Evolutionary conservation across 1,139 yeast genomes (phyloP).

Genomic region (Lodderomyces jiufengensis): DNA sequence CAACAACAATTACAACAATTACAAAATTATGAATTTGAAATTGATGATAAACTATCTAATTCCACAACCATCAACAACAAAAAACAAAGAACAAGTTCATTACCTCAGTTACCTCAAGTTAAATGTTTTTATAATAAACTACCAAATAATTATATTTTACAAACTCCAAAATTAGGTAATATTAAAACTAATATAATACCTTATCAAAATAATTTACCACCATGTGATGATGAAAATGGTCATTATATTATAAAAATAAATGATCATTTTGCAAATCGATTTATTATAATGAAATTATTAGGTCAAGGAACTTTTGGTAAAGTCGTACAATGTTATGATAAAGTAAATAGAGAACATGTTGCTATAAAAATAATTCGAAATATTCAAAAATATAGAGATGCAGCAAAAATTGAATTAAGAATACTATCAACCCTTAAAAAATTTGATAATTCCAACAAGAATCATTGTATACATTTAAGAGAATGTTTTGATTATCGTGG

Average conservation of each 20-base stretch:
- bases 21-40: slow-evolving; percentile 9
- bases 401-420: slow-evolving; percentile 79
- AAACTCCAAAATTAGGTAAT: slow-evolving; percentile 43
- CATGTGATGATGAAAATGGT: slow-evolving; percentile 76
- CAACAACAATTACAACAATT: too few species aligned
- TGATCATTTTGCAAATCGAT: slow-evolving; percentile 63
- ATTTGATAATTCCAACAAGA: slow-evolving; percentile 64
- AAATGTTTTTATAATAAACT: slow-evolving; percentile 41
- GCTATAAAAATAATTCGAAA: slow-evolving; percentile 90
- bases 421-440: slow-evolving; percentile 77
- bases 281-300: slow-evolving; percentile 59
- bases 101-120: slow-evolving; percentile 66
- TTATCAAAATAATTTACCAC: slow-evolving; percentile 37
- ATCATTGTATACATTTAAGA: slow-evolving; percentile 72
- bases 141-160: slow-evolving; percentile 36
- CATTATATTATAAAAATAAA: slow-evolving; percentile 68
- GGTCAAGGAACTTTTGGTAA: slow-evolving; percentile 99
- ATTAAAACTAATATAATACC: slow-evolving; percentile 41
- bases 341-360: slow-evolving; percentile 56
- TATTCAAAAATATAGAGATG: slow-evolving; percentile 76
- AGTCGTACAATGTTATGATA: slow-evolving; percentile 73
- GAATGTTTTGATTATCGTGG: slow-evolving; percentile 93
- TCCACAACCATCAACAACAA: slow-evolving; percentile 14
- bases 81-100: slow-evolving; percentile 62
- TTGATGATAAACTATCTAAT: slow-evolving; percentile 8